Evolutionary conservation across 805 yeast species (phyloP), one percentile per base, ranked within the genome.

Genomic region (Zygosaccharomyces bailii): DNA sequence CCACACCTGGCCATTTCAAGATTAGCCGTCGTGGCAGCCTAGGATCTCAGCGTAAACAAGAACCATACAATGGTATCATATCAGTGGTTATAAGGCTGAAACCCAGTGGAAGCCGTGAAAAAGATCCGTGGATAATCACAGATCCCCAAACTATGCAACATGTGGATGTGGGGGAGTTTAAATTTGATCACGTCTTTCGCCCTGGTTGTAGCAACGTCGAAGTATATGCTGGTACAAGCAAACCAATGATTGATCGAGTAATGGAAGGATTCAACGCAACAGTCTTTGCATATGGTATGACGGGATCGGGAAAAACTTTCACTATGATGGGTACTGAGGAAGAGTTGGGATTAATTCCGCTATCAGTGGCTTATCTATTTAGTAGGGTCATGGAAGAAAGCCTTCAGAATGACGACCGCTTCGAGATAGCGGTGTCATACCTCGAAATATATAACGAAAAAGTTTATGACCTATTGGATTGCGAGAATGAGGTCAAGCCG

Each of bases 231-330:
- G 61, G 63, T 10, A 69, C 72, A 39, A 95, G 79, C 38, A 72
- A 58, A 53, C 78, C 71, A 27, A 73, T 75, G 63, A 80, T 74
- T 30, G 68, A 59, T 50, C 78, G 73, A 60, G 79, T 77, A 49
- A 73, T 74, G 54, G 81, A 80, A 11, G 96, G 96, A 0, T 90
- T 68, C 63, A 88, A 88, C 57, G 90, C 90, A 11, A 89, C 96
- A 0, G 79, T 90, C 0, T 88, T 91, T 62, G 97, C 98, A 0
- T 88, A 88, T 57, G 96, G 96, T 27, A 86, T 86, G 88, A 88
- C 96, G 0, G 96, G 96, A 0, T 84, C 95, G 1, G 96, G 96
- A 8, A 88, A 88, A 63, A 88, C 96, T 0, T 81, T 77, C 59
- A 78, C 95, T 2, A 88, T 88, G 95, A 82, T 82, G 50, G 96